A percentile compares a stretch with the other conserved stretches of the same genome.
Conservation (phyloP, 2,329 filamentous ascomycete genomes). For the Phialophora expanda region DNA sequence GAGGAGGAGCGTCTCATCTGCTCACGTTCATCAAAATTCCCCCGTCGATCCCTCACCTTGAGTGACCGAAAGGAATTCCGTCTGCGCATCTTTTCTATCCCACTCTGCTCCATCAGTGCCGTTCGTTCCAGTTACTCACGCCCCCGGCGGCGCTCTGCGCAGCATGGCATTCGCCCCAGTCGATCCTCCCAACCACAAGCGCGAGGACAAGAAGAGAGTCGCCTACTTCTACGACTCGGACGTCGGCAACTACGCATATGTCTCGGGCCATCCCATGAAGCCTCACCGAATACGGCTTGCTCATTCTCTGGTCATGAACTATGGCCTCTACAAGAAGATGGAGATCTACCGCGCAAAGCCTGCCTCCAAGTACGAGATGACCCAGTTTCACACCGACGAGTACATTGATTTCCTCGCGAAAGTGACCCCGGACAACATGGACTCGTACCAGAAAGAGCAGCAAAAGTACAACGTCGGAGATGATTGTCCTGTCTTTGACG, state of each 20-base stretch:
- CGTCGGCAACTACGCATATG: constrained; percentile 97
- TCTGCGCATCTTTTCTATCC: not conserved
- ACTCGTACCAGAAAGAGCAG: constrained; percentile 87
- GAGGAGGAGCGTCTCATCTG: not conserved
- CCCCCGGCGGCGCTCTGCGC: constrained; percentile 3
- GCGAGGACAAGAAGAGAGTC: constrained; percentile 69
- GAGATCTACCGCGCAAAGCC: constrained; percentile 80
- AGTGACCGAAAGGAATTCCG: not conserved
- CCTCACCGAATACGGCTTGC: constrained; percentile 71
- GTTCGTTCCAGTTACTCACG: not conserved
- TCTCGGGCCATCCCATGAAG: constrained; percentile 73
- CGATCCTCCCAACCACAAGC: constrained; percentile 59
- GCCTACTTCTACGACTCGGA: constrained; percentile 99
- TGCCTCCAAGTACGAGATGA: constrained; percentile 73
- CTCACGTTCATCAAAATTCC: not conserved
- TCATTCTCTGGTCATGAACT: constrained; percentile 71
- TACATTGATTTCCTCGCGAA: constrained; percentile 77
- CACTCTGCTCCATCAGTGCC: not conserved
- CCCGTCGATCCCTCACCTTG: not conserved
- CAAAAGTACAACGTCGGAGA: constrained; percentile 75
- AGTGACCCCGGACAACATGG: constrained; percentile 98
- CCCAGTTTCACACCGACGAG: constrained; percentile 74
- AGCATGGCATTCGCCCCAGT: constrained; percentile 62
- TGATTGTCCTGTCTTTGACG: constrained; percentile 70
- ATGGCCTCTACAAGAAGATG: constrained; percentile 74